Evolutionary conservation across 1,139 yeast species (phyloP).

Genomic region (Suhomyces maxii): DNA sequence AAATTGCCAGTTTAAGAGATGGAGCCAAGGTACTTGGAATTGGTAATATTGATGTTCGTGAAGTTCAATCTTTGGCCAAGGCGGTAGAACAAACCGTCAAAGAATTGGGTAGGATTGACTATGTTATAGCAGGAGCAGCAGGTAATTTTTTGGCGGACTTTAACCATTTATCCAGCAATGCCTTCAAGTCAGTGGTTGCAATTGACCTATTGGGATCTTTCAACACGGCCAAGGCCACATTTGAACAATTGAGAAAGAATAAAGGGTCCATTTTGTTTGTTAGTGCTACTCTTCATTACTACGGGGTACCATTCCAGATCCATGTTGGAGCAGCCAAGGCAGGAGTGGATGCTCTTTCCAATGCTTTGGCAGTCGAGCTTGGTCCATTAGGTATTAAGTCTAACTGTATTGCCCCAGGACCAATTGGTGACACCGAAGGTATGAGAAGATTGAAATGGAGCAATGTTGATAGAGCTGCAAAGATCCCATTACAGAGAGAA

Average conservation of each 20-base stretch:
- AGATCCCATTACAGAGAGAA: constrained; percentile 72
- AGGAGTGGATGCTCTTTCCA: constrained; percentile 86
- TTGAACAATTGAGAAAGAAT: constrained; percentile 23
- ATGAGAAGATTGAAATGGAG: constrained; percentile 50
- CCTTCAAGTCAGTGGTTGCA: constrained; percentile 26
- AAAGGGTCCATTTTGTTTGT: constrained; percentile 28
- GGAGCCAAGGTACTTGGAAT: constrained; percentile 24
- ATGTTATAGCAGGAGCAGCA: constrained; percentile 30
- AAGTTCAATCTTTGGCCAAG: constrained; percentile 19
- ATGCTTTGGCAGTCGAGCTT: constrained; percentile 80
- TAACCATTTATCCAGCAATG: constrained; percentile 28
- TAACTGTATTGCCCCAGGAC: constrained; percentile 88
- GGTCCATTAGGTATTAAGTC: constrained; percentile 85
- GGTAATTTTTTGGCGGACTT: constrained; percentile 30
- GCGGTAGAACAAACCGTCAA: constrained; percentile 25
- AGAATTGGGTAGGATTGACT: constrained; percentile 28
- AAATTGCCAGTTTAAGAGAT: constrained; percentile 38
- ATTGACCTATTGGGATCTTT: constrained; percentile 82
- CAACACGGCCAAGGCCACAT: constrained; percentile 67
- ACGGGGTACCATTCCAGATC: constrained; percentile 81
- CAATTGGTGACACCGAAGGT: constrained; percentile 82
- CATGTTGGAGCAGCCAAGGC: constrained; percentile 96
- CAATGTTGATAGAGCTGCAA: constrained; percentile 36
- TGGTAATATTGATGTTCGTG: constrained; percentile 24
- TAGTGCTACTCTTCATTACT: constrained; percentile 78